A percentile compares a stretch with the other conserved stretches of the same genome.
Evolutionary conservation across 768 basidiomycete species (phyloP).

Genomic region (Tulasnella sp.): DNA sequence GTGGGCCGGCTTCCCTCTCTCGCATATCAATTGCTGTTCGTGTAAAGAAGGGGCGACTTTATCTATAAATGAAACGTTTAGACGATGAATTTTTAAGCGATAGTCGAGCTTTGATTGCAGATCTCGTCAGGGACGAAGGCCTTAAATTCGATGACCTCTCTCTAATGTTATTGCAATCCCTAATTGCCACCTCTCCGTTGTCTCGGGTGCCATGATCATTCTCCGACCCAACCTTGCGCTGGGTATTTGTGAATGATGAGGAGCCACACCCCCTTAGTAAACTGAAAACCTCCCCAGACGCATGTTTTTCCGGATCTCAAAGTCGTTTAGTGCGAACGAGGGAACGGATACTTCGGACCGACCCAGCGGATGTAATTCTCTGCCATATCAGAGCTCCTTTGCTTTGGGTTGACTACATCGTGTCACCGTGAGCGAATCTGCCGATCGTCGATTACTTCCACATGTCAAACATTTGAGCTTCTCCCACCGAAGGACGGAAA

Average conservation of each 20-base stretch:
- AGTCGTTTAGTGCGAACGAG: not conserved
- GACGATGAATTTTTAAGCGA: not conserved
- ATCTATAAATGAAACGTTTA: not conserved
- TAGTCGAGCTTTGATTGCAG: not conserved
- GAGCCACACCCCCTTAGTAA: not conserved
- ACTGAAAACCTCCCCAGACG: not conserved
- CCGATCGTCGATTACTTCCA: conserved; percentile 2
- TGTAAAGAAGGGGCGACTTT: not conserved
- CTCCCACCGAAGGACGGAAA: not conserved
- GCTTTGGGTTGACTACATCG: not conserved
- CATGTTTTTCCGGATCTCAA: not conserved
- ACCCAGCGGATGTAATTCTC: not conserved
- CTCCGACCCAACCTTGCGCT: not conserved
- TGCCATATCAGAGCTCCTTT: conserved; percentile 2
- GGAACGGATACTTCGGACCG: conserved; percentile 3
- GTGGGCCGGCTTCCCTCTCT: not conserved
- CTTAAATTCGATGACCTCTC: not conserved
- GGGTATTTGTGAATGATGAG: not conserved
- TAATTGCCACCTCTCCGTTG: not conserved
- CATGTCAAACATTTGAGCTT: not conserved
- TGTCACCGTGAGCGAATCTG: conserved; percentile 3
- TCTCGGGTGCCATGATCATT: not conserved
- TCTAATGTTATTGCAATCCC: not conserved
- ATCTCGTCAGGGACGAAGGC: conserved; percentile 8
- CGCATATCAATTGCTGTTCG: not conserved